Base-by-base conservation (phyloP, 2,329 filamentous ascomycete species). In the Acrodontium crateriforme region DNA sequence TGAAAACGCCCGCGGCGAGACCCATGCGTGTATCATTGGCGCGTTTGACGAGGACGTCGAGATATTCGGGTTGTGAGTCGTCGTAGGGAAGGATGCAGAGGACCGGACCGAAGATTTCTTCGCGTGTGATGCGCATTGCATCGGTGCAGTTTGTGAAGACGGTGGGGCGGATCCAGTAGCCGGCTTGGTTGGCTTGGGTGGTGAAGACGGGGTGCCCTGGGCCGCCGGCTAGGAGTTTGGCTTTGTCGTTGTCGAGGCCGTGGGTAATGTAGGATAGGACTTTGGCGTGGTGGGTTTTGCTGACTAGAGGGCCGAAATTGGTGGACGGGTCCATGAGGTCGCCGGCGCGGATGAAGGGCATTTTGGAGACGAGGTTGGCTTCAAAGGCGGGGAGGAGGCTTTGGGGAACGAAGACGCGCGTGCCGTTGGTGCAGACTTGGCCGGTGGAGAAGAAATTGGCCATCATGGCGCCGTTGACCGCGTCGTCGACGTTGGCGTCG, bases 401-500 rank as follows among this genome's bases (percentile, higher is more conserved):
- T 18, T 64, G 58, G 0, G 78, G 82, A 3, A 93, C 67, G 50
- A 92, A 92, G 18, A 92, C 83, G 8, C 84, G 68, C 1, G 84
- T 92, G 27, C 84, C 84, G 52, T 92, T 92, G 27, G 84, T 92
- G 66, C 84, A 93, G 27, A 92, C 83, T 55, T 93, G 84, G 16
- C 84, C 84, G 0, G 79, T 80, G 40, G 78, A 84, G 64, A 80
- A 92, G 60, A 92, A 92, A 55, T 92, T 92, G 44, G 83, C 84
- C 65, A 91, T 82, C 78, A 92, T 85, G 38, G 82, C 83, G 16
- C 81, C 78, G 46, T 92, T 77, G 18, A 82, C 84, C n/a, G 84
- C 84, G 44, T 72, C 71, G 24, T 81, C 74, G 12, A 87, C 54
- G 28, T 82, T 71, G 10, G 78, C 79, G 46, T 91, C 83, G 1